These are phyloP conservation scores for Nepenthes alata DNA, from an alignment of 179 eudicot genomes.

Conservation along the genomic window DNA sequence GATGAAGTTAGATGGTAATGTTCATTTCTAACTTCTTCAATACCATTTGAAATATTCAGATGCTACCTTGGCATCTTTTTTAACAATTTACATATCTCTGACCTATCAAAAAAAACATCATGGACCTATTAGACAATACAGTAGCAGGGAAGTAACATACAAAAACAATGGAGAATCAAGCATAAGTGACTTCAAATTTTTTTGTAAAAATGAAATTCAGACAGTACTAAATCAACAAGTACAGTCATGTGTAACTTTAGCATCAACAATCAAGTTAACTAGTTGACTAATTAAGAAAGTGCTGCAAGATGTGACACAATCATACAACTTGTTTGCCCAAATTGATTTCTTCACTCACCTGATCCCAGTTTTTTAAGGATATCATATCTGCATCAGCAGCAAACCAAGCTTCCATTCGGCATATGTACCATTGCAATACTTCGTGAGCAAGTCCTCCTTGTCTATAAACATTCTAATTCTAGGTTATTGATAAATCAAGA, in stretches of 20 bases:
- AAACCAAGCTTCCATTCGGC: constrained; percentile 99
- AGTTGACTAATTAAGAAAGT: not conserved
- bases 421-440: constrained; percentile 88
- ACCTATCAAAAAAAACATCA: too few relatives aligned
- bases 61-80: too few relatives aligned
- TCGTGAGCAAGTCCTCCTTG: constrained; percentile 86
- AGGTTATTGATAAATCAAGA: not conserved
- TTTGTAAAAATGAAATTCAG: too few relatives aligned
- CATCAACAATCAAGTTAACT: not conserved
- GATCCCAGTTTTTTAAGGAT: constrained; percentile 92
- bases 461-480: constrained; percentile 20
- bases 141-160: too few relatives aligned
- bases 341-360: constrained; percentile 32
- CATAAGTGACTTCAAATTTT: too few relatives aligned
- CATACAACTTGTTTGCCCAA: not conserved
- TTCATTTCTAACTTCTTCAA: too few relatives aligned
- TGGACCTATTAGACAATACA: too few relatives aligned
- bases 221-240: too few relatives aligned
- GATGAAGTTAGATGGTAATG: too few relatives aligned
- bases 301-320: not conserved
- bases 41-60: too few relatives aligned
- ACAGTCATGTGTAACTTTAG: not conserved
- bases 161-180: too few relatives aligned
- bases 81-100: too few relatives aligned
- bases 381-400: constrained; percentile 97